phyloP scores from a whole-genome alignment of 176 grass and related monocot species.

The Zoysia pacifica region DNA sequence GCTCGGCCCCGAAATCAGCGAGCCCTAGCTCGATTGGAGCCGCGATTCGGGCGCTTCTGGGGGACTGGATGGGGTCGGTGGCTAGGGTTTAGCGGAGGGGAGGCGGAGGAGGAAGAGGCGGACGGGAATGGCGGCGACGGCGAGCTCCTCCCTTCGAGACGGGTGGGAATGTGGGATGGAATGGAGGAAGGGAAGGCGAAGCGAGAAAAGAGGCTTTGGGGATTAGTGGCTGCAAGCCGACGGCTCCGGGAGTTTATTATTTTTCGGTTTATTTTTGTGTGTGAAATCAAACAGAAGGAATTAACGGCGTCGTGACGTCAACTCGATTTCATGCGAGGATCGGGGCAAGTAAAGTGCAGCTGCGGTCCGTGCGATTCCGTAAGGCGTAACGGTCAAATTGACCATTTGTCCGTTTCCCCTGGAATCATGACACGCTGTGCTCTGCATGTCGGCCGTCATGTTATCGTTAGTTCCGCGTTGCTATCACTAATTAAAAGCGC shows the following conservation, averaged over 20 bases:
- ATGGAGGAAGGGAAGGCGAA: conserved; percentile 43
- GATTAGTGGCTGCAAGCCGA: conserved; percentile 56
- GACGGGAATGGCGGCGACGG: conserved; percentile 52
- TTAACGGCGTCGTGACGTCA: conserved; percentile 40
- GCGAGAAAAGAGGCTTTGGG: conserved; percentile 44
- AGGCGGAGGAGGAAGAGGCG: conserved; percentile 19
- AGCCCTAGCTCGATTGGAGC: conserved; percentile 47
- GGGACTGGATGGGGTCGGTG: conserved; percentile 40
- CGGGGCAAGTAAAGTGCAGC: background rate
- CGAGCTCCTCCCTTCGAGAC: conserved; percentile 22
- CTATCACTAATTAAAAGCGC: too few species aligned
- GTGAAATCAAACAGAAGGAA: background rate
- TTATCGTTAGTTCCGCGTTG: too few species aligned
- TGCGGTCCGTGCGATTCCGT: conserved; percentile 20
- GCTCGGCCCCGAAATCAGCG: conserved; percentile 14
- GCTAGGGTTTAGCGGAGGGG: conserved; percentile 63
- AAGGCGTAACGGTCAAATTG: conserved; percentile 13
- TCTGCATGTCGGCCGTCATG: conserved; percentile 4
- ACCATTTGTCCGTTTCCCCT: background rate
- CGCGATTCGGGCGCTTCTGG: conserved; percentile 32
- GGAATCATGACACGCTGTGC: background rate
- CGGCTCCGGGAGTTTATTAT: conserved; percentile 10
- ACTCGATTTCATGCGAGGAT: background rate
- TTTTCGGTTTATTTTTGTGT: background rate
- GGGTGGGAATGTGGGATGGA: conserved; percentile 25